Conservation (phyloP, 306 rosid species). For the Begonia fuchsioides region DNA sequence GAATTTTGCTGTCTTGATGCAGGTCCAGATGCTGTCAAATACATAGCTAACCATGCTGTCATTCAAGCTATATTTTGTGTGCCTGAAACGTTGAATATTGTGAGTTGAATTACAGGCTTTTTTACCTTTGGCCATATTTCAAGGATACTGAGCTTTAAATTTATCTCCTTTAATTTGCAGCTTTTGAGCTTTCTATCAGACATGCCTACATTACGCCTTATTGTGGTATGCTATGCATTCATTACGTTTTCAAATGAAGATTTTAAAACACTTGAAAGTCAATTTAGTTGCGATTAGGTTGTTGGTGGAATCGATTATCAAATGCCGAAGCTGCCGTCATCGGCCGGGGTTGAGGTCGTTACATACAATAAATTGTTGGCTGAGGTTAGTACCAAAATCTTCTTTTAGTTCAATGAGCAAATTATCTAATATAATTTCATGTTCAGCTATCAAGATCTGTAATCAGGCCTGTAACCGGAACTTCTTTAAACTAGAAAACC, state of each 20-base stretch:
- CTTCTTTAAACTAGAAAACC: too few relatives aligned
- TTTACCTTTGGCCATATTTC: too few relatives aligned
- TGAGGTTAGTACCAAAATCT: constrained; percentile 32
- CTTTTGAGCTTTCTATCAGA: constrained; percentile 81
- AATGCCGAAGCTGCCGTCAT: constrained; percentile 69
- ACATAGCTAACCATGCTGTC: constrained; percentile 61
- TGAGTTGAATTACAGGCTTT: constrained; percentile 25
- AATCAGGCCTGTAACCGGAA: too few relatives aligned
- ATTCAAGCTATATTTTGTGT: constrained; percentile 88
- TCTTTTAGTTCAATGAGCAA: too few relatives aligned
- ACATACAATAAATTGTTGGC: constrained; percentile 57
- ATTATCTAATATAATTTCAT: too few relatives aligned
- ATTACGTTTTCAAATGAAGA: constrained; percentile 8
- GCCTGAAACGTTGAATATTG: constrained; percentile 63
- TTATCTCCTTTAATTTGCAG: constrained; percentile 40
- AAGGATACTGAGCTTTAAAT: neutral
- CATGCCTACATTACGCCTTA: constrained; percentile 65
- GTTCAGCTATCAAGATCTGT: too few relatives aligned
- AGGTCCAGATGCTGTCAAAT: constrained; percentile 98
- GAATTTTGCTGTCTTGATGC: constrained; percentile 7
- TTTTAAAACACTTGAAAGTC: constrained; percentile 1
- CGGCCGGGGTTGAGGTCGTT: constrained; percentile 59
- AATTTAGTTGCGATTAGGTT: constrained; percentile 32
- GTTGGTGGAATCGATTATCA: constrained; percentile 88
- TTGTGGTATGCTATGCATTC: constrained; percentile 59